Evolutionary conservation across 1,284 basidiomycete species (phyloP).

Genomic region (Sanghuangporus weigelae): DNA sequence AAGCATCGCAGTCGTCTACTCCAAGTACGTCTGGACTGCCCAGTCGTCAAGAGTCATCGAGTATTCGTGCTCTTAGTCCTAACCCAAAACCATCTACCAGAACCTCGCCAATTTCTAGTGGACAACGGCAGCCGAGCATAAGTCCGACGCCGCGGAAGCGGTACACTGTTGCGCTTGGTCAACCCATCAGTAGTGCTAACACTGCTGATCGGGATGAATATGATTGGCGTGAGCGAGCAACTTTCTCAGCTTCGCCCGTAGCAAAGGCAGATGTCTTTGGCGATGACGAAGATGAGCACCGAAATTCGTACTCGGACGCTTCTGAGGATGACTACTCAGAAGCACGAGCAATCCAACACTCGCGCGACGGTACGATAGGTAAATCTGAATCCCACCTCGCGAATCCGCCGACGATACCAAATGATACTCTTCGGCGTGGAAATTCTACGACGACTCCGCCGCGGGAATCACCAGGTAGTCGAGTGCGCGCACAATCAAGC

Average conservation of each 20-base stretch:
- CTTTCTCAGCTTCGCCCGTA: conserved; percentile 37
- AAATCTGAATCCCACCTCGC: conserved; percentile 28
- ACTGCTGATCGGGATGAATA: conserved; percentile 32
- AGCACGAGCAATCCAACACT: conserved; percentile 20
- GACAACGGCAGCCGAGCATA: conserved; percentile 40
- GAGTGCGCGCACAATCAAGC: conserved; percentile 47
- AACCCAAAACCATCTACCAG: conserved; percentile 28
- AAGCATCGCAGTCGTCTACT: conserved; percentile 9
- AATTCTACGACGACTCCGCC: conserved; percentile 7
- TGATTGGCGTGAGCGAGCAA: conserved; percentile 21
- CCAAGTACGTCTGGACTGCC: conserved; percentile 13
- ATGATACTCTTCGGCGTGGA: conserved; percentile 14
- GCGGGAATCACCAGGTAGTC: conserved; percentile 21
- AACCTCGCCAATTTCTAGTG: conserved; percentile 20
- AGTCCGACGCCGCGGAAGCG: conserved; percentile 62
- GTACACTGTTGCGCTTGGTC: conserved; percentile 77
- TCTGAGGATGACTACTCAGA: conserved; percentile 29
- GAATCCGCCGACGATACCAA: conserved; percentile 15
- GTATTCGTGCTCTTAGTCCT: conserved; percentile 15
- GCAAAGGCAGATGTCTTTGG: conserved; percentile 27
- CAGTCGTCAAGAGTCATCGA: conserved; percentile 19
- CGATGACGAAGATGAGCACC: conserved; percentile 23
- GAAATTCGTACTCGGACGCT: conserved; percentile 26
- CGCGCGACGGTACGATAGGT: conserved; percentile 59
- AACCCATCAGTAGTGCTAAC: conserved; percentile 48